Evolutionary conservation across 2,329 filamentous ascomycete species (phyloP), one percentile per base, ranked within the genome.

Genomic region (Sporothrix euskadiensis): DNA sequence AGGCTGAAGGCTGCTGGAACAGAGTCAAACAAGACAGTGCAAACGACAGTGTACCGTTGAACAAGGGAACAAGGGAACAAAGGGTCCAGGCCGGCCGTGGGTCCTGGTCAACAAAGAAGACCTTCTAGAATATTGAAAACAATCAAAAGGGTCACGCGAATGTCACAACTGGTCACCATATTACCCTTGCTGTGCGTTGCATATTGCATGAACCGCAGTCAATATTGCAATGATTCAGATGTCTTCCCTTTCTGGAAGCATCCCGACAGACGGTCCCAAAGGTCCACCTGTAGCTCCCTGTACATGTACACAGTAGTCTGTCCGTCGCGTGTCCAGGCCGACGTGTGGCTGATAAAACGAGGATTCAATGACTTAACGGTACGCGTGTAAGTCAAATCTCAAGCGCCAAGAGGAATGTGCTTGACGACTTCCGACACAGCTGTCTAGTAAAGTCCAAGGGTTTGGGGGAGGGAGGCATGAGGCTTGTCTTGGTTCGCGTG

Each of bases 11-110:
- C 2, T 14, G 3, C 57, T 63, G 59, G 59, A 44, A 22, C 35
- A 63, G 35, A 63, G 26, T 22, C 59, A 63, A 63, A 63, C 59
- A 63, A 3, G 35, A 63, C 59, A 63, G 59, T 22, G 35, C 59
- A 61, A 32, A 12, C 16, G 16, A 61, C 14, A 39, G 54, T 57
- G 22, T 22, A 39, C 32, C 6, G 30, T 39, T 39, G 57, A 61
- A 61, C 57, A 61, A 30, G 57, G 41, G 57, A 61, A 61, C 57
- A 61, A 30, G 57, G 41, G 12, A 44, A 44, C 12, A 14, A 12
- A 49, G 10, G 14, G 5, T 1, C 5, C 1, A 35, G 4, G 35
- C 35, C 35, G 35, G 12, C 12, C 47, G 2, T 10, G 12, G 47
- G 56, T 16, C 56, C 56, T 59, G 14, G n/a, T 63, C 14, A 7